Evolutionary conservation across 148 eudicot genomes (phyloP).

Genomic region (Vaccinium vitisidaea): DNA sequence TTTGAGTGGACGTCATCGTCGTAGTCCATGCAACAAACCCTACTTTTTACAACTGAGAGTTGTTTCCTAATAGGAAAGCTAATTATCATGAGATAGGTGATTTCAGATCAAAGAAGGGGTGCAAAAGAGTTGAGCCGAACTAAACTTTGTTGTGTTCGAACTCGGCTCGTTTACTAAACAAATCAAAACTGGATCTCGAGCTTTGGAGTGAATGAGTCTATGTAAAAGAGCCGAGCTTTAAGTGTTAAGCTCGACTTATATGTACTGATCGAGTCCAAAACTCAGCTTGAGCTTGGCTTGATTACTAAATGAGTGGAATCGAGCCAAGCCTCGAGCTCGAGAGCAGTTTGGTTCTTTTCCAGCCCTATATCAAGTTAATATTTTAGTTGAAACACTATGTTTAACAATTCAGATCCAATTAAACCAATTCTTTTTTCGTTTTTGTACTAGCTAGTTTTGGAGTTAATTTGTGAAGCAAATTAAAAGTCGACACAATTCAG

Average conservation of each 20-base stretch:
- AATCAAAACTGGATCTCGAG: too few species aligned
- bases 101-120: background rate
- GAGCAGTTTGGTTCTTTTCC: too few species aligned
- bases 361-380: background rate
- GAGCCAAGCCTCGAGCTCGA: too few species aligned
- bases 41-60: background rate
- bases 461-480: background rate
- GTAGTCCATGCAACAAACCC: background rate
- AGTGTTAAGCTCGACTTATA: too few species aligned
- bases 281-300: too few species aligned
- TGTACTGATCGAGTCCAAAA: too few species aligned
- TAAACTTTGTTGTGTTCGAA: too few species aligned
- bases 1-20: background rate
- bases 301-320: too few species aligned
- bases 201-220: too few species aligned
- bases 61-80: background rate
- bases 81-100: background rate
- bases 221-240: too few species aligned
- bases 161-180: too few species aligned
- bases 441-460: background rate
- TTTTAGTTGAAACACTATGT: background rate
- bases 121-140: too few species aligned
- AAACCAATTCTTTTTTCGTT: background rate
- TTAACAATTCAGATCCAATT: background rate
- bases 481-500: background rate